Conservation (phyloP, 345 rosid species). For the Gossypium rotundifolium region DNA sequence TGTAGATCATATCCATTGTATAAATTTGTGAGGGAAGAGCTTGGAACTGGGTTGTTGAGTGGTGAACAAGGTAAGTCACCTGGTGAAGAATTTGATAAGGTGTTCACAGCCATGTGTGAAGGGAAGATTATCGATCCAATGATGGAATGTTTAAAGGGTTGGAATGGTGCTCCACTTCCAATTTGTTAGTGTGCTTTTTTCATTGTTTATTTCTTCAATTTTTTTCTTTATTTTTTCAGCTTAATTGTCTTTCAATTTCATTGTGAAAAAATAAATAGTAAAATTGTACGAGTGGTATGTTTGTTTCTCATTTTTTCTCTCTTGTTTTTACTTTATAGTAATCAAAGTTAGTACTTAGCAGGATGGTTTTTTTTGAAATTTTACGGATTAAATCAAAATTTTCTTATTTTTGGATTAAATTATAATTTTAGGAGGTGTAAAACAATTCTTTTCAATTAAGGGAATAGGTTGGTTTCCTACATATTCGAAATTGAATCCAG, state of each 20-base stretch:
- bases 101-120: slow-evolving; percentile 53
- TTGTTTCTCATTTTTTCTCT: neutral
- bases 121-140: slow-evolving; percentile 68
- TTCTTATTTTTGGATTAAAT: too few species aligned
- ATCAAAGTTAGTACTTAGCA: too few species aligned
- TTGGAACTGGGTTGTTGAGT: slow-evolving; percentile 43
- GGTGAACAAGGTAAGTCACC: slow-evolving; percentile 65
- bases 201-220: neutral
- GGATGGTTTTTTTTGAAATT: too few species aligned
- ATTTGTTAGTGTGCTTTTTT: slow-evolving; percentile 20
- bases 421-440: too few species aligned
- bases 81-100: slow-evolving; percentile 67
- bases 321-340: too few species aligned
- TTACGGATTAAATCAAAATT: too few species aligned
- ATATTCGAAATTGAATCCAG: too few species aligned
- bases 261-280: neutral
- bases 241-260: neutral
- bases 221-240: neutral
- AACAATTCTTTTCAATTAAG: too few species aligned
- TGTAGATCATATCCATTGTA: slow-evolving; percentile 66
- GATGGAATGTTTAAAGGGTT: slow-evolving; percentile 57
- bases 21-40: slow-evolving; percentile 38
- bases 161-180: slow-evolving; percentile 64
- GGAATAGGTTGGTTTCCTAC: too few species aligned
- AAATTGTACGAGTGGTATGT: neutral